A percentile compares a stretch with the other conserved stretches of the same genome.
Conservation (phyloP, 768 basidiomycete genomes). For the Agaricus sinodeliciosus region DNA sequence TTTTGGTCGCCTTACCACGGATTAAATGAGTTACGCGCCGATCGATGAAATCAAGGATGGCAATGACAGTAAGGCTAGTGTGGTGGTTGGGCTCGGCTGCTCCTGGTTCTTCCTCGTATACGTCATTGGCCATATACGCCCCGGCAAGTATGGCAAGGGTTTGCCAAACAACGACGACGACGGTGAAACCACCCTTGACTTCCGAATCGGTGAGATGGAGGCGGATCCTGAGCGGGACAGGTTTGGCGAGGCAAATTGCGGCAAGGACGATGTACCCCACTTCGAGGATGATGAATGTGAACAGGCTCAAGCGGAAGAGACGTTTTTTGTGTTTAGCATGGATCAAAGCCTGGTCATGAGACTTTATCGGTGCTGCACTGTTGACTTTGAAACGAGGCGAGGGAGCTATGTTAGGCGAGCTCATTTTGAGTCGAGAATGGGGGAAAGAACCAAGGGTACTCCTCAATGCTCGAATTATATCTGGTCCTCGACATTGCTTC, state of each 20-base stretch:
- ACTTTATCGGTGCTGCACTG: too few species aligned
- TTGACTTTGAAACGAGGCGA: too few species aligned
- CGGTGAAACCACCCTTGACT: conserved; percentile 8
- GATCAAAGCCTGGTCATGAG: too few species aligned
- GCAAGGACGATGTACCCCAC: conserved; percentile 1
- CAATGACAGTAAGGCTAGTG: too few species aligned
- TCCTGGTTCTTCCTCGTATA: background rate
- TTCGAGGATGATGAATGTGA: background rate
- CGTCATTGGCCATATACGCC: conserved; percentile 4
- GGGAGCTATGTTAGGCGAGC: background rate
- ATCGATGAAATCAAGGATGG: too few species aligned
- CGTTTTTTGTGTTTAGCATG: background rate
- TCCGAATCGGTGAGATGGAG: conserved; percentile 3
- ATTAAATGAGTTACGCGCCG: too few species aligned
- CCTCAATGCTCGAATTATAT: background rate
- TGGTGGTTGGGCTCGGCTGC: too few species aligned
- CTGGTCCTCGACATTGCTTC: background rate
- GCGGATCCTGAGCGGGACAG: background rate
- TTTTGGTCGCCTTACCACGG: background rate
- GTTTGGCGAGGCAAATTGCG: conserved; percentile 5
- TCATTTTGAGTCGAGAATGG: background rate
- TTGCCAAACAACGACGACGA: conserved; percentile 8
- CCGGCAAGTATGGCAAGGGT: conserved; percentile 5
- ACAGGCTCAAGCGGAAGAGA: background rate
- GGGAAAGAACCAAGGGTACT: background rate